Evolutionary conservation across 345 rosid species (phyloP).

Genomic region (Hibiscus tridactylites): DNA sequence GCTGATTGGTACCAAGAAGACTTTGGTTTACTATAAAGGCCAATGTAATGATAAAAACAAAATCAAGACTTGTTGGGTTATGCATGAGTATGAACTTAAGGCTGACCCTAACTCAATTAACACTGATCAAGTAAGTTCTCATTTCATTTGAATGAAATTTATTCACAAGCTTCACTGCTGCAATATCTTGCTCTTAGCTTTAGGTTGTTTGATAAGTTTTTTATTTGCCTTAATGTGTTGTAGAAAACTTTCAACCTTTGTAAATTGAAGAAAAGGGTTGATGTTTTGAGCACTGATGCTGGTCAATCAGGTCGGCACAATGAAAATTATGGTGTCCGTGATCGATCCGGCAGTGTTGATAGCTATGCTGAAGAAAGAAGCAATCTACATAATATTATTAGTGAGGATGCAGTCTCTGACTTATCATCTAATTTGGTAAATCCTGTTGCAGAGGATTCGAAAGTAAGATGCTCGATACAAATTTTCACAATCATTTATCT

Average conservation of each 20-base stretch:
- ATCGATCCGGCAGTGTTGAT: neutral
- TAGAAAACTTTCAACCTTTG: constrained; percentile 1
- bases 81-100: constrained; percentile 7
- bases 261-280: neutral
- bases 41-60: neutral
- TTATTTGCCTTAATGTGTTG: neutral
- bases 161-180: neutral
- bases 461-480: neutral
- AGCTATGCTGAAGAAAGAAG: neutral
- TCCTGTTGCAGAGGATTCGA: neutral
- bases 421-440: neutral
- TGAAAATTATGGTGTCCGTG: no score
- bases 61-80: constrained; percentile 6
- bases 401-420: neutral
- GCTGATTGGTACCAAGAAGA: constrained; percentile 12
- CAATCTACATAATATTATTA: neutral
- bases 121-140: neutral
- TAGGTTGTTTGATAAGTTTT: neutral
- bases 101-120: neutral
- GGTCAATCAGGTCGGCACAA: neutral
- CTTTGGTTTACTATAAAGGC: constrained; percentile 8
- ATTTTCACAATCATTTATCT: neutral
- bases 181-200: neutral
- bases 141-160: neutral
- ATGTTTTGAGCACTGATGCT: neutral